Conservation (phyloP, 2,329 filamentous ascomycete genomes). For the Aspergillus versicolor region DNA sequence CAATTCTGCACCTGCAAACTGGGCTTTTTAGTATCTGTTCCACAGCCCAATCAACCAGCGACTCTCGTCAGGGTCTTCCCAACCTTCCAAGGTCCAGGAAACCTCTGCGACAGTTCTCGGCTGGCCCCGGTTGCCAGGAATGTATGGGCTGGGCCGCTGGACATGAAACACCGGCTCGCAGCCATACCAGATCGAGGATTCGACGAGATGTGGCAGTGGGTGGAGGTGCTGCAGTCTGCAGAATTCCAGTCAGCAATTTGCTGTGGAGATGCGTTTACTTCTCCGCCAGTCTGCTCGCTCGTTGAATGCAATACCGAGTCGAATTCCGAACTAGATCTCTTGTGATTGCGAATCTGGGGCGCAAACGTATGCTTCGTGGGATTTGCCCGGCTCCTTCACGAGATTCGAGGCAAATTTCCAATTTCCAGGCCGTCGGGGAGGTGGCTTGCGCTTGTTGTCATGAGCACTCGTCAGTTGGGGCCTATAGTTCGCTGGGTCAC, state of each 20-base stretch:
- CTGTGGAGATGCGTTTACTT: neutral
- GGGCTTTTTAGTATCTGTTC: neutral
- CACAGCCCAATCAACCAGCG: constrained; percentile 12
- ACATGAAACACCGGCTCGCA: constrained; percentile 19
- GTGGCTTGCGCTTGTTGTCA: neutral
- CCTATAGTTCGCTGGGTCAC: neutral
- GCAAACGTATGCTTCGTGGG: neutral
- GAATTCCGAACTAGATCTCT: constrained; percentile 1
- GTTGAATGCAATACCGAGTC: neutral
- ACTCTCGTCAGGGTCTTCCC: constrained; percentile 25
- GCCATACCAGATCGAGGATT: constrained; percentile 19
- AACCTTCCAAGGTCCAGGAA: constrained; percentile 24
- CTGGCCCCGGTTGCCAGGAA: constrained; percentile 21
- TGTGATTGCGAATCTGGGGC: neutral
- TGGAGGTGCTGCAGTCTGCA: constrained; percentile 15
- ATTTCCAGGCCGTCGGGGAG: neutral
- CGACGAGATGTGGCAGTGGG: neutral
- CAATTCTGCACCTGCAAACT: neutral
- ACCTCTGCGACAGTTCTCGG: constrained; percentile 25
- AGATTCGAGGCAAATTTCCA: neutral
- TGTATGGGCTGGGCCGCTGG: constrained; percentile 2
- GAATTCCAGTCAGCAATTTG: constrained; percentile 10
- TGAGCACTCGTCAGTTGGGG: neutral
- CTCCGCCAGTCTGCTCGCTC: neutral
- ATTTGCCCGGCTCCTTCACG: neutral